Evolutionary conservation across 495 filamentous ascomycete species (phyloP), one percentile per base, ranked within the genome.

Genomic region (Astrocystis sublimbata): DNA sequence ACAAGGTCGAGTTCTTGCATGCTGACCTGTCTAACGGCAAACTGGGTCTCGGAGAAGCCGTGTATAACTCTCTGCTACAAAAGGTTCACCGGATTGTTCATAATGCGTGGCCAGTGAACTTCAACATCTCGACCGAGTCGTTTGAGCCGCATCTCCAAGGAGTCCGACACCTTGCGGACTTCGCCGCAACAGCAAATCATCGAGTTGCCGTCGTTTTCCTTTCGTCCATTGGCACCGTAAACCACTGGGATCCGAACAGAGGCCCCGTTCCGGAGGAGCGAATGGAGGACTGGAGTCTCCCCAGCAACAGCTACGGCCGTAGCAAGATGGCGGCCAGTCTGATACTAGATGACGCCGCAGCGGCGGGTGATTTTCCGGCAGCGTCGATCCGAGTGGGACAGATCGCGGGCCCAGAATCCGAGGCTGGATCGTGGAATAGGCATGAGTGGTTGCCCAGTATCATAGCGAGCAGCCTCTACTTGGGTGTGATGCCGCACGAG

Each of bases 71-170:
- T 6, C 59, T 85, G 13, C 57, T 74, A 19, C 6, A 47, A 2
- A 57, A 70, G 5, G 76, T 59, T 52, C 81, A 72, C 43, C 74
- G 75, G 24, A 76, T 86, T 35, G 80, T 85, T 60, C 83, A 86
- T 74, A 83, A 81, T 69, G 79, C 81, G 52, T 86, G 83, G 84
- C 77, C 75, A 1, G 83, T 86, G 17, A 76, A 86, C 69, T 86
- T 86, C 76, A 84, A 85, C 62, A 70, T 73, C 35, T 68, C 80
- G 0, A 68, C 83, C 50, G 72, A 72, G 17, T 78, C 78, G 4
- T 86, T 85, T 42, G 75, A 80, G 31, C 74, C 78, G 9, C 76
- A 82, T 54, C 77, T 86, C 43, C 59, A 59, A 3, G 82, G 83
- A 6, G 75, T 85, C 15, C 72, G 78, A 21, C 72, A 75, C 31